Percentiles rank a stretch among this genome's conserved stretches.
These are phyloP conservation scores for Suaeda aralocaspica DNA, from an alignment of 148 eudicot species.

Conservation along the genomic window DNA sequence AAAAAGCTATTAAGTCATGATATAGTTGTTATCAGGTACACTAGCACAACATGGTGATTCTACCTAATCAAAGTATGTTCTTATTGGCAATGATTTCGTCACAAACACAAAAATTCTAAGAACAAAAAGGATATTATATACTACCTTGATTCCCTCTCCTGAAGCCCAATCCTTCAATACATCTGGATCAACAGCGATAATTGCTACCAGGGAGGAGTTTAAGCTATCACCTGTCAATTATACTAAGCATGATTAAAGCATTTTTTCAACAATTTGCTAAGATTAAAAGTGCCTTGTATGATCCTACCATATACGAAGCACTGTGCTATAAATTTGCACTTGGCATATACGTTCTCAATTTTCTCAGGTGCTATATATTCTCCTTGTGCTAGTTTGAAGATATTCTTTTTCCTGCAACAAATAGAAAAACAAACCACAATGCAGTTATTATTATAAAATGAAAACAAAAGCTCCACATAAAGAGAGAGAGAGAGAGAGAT, in stretches of 20 bases:
- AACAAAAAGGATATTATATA: slow-evolving; percentile 9
- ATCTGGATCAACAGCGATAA: slow-evolving; percentile 73
- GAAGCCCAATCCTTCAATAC: slow-evolving; percentile 65
- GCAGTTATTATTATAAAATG: background rate
- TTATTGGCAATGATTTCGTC: background rate
- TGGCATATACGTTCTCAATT: slow-evolving; percentile 85
- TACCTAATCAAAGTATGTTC: background rate
- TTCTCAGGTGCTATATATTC: slow-evolving; percentile 94
- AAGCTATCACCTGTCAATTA: slow-evolving; percentile 76
- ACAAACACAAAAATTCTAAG: slow-evolving; percentile 1
- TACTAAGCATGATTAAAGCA: slow-evolving; percentile 8
- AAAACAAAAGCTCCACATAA: background rate
- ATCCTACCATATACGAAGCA: slow-evolving; percentile 75
- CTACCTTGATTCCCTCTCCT: slow-evolving; percentile 68
- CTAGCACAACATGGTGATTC: background rate
- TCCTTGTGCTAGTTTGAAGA: slow-evolving; percentile 91
- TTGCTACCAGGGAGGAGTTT: slow-evolving; percentile 71
- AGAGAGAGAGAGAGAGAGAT: no score
- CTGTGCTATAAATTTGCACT: slow-evolving; percentile 76
- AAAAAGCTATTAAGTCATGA: background rate
- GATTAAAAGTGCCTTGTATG: background rate
- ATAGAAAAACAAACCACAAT: background rate
- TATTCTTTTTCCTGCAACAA: slow-evolving; percentile 78
- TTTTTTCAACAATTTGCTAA: background rate
- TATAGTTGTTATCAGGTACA: background rate